Evolutionary conservation across 2,329 filamentous ascomycete genomes (phyloP).

Genomic region (Exophiala phaeomuriformis): DNA sequence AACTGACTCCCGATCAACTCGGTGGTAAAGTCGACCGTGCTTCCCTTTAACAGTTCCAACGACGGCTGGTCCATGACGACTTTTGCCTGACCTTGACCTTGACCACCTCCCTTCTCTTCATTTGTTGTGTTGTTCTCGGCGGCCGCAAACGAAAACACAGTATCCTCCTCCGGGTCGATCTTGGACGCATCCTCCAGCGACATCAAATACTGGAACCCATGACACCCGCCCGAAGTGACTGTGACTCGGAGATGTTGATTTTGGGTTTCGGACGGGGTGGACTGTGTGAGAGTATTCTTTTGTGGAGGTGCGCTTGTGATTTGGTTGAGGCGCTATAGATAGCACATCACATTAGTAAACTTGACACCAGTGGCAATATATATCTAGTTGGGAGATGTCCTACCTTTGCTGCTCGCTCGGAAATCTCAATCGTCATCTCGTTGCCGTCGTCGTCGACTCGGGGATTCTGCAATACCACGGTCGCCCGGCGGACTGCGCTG

Average conservation of each 20-base stretch:
- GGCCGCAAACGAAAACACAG: slow-evolving; percentile 41
- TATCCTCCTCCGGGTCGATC: slow-evolving; percentile 69
- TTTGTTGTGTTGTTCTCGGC: slow-evolving; percentile 28
- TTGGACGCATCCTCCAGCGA: slow-evolving; percentile 57
- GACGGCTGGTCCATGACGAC: slow-evolving; percentile 84
- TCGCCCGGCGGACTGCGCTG: slow-evolving; percentile 32
- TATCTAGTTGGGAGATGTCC: no score
- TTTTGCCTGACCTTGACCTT: slow-evolving; percentile 50
- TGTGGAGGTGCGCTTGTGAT: slow-evolving; percentile 61
- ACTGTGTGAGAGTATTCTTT: slow-evolving; percentile 37
- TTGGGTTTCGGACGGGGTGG: slow-evolving; percentile 39
- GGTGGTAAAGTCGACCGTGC: slow-evolving; percentile 93
- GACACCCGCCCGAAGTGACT: slow-evolving; percentile 89
- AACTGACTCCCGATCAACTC: slow-evolving; percentile 94
- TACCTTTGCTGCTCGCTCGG: slow-evolving; percentile 70
- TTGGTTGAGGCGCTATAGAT: slow-evolving; percentile 56
- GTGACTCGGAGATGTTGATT: slow-evolving; percentile 81
- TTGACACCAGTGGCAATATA: slow-evolving; percentile 19
- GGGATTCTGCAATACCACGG: slow-evolving; percentile 56
- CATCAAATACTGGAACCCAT: slow-evolving; percentile 98
- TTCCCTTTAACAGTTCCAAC: slow-evolving; percentile 80
- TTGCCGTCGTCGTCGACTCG: slow-evolving; percentile 74
- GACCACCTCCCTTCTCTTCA: slow-evolving; percentile 59
- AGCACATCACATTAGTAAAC: slow-evolving; percentile 22
- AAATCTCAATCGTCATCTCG: slow-evolving; percentile 77